These are phyloP conservation scores for Botryotinia narcissicola DNA, from an alignment of 2,329 filamentous ascomycete genomes.

Conservation along the genomic window DNA sequence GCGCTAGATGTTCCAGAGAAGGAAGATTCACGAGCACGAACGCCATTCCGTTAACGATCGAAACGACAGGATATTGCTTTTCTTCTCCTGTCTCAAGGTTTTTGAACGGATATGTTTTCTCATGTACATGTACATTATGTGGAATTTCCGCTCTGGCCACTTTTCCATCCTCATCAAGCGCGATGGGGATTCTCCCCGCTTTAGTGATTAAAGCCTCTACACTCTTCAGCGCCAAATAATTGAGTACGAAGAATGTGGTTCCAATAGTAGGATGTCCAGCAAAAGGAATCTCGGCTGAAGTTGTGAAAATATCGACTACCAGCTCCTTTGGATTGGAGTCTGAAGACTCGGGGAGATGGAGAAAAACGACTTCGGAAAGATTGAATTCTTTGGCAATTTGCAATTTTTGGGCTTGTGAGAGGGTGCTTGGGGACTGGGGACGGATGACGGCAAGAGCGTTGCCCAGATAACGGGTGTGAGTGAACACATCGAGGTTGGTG, in stretches of 20 bases:
- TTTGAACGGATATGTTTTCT: slow-evolving; percentile 38
- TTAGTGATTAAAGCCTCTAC: slow-evolving; percentile 47
- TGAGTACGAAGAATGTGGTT: slow-evolving; percentile 48
- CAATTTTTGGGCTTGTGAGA: slow-evolving; percentile 55
- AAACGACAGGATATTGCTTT: slow-evolving; percentile 49
- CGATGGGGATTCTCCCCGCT: slow-evolving; percentile 54
- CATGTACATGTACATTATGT: slow-evolving; percentile 63
- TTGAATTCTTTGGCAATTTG: slow-evolving; percentile 61
- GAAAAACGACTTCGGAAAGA: slow-evolving; percentile 62
- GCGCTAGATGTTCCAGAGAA: slow-evolving; percentile 49
- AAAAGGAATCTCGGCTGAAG: slow-evolving; percentile 54
- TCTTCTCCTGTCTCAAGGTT: neutral
- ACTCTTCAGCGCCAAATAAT: slow-evolving; percentile 19
- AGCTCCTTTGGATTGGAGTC: slow-evolving; percentile 29
- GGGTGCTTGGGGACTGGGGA: slow-evolving; percentile 44
- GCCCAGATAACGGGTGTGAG: slow-evolving; percentile 50
- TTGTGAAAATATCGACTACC: slow-evolving; percentile 59
- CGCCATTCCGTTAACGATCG: slow-evolving; percentile 71
- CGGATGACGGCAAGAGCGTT: slow-evolving; percentile 61
- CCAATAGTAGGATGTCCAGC: slow-evolving; percentile 63
- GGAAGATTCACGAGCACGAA: slow-evolving; percentile 66
- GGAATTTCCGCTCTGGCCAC: slow-evolving; percentile 63
- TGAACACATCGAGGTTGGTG: slow-evolving; percentile 51
- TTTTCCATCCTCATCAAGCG: slow-evolving; percentile 40
- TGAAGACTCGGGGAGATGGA: slow-evolving; percentile 45